Percentiles rank a stretch among this genome's conserved stretches.
These are phyloP conservation scores for Vitis labrusca DNA, from an alignment of 164 flowering plant species.

Conservation along the genomic window DNA sequence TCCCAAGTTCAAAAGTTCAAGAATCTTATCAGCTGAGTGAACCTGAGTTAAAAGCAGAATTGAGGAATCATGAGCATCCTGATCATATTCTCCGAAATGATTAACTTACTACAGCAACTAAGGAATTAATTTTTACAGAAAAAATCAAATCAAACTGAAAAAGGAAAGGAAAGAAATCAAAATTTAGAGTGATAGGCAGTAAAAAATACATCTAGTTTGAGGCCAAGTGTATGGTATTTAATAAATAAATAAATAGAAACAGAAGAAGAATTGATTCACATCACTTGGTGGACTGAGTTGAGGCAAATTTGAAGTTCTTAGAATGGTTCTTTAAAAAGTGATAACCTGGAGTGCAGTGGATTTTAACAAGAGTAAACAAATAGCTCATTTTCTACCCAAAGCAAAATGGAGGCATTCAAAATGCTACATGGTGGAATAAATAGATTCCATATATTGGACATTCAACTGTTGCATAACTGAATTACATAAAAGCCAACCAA, in stretches of 20 bases:
- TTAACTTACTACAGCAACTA: not conserved
- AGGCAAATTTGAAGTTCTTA: not conserved
- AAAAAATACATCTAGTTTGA: no score
- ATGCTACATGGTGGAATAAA: no score
- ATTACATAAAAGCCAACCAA: no score
- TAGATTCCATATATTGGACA: no score
- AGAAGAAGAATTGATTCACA: not conserved
- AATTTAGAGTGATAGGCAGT: no score
- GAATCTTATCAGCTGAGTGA: conserved; percentile 84
- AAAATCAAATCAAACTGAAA: not conserved
- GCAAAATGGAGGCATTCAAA: no score
- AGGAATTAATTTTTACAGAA: not conserved
- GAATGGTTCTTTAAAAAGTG: no score
- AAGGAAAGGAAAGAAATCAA: not conserved
- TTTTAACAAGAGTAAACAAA: no score
- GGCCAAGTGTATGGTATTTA: no score
- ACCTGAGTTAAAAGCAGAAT: conserved; percentile 45
- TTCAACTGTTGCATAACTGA: no score
- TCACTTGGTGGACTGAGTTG: not conserved
- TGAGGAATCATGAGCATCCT: not conserved
- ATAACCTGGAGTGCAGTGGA: no score
- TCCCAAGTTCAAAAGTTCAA: conserved; percentile 83
- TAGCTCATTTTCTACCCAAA: no score
- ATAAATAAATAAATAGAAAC: not conserved
- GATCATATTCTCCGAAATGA: not conserved